These are phyloP conservation scores for Nadsonia starkeyi-henricii DNA, from an alignment of 1,139 yeast species.

Conservation along the genomic window DNA sequence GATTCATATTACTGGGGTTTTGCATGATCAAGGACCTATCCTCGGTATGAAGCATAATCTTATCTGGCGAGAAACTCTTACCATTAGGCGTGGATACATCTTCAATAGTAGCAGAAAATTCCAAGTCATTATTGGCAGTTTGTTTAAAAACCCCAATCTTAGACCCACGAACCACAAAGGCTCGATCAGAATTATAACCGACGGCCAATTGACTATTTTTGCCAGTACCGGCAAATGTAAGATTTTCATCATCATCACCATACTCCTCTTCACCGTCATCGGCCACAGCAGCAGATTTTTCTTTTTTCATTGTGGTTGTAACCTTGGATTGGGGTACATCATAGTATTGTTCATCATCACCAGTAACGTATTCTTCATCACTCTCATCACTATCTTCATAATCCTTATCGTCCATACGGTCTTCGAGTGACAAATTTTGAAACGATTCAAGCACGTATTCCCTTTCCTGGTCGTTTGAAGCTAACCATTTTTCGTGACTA, in stretches of 20 bases:
- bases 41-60: conserved; percentile 61
- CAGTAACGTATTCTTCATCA: conserved; percentile 14
- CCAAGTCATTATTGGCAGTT: conserved; percentile 36
- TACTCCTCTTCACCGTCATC: conserved; percentile 17
- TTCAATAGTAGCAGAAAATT: conserved; percentile 54
- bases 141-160: conserved; percentile 69
- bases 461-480: conserved; percentile 29
- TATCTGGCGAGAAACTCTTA: conserved; percentile 41
- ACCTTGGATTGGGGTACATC: neutral
- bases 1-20: conserved; percentile 31
- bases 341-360: conserved; percentile 4
- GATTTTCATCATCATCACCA: conserved; percentile 24
- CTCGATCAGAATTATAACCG: conserved; percentile 54
- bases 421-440: conserved; percentile 26
- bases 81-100: conserved; percentile 43
- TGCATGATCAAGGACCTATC: conserved; percentile 59
- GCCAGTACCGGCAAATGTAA: conserved; percentile 20
- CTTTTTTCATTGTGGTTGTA: no score
- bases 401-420: conserved; percentile 22
- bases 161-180: conserved; percentile 69
- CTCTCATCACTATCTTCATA: conserved; percentile 18
- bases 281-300: neutral
- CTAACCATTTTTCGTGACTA: conserved; percentile 39
- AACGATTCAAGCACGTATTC: conserved; percentile 39
- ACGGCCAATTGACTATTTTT: conserved; percentile 55